Base-by-base conservation (phyloP, 768 basidiomycete species). In the Boletus subcaerulescens region DNA sequence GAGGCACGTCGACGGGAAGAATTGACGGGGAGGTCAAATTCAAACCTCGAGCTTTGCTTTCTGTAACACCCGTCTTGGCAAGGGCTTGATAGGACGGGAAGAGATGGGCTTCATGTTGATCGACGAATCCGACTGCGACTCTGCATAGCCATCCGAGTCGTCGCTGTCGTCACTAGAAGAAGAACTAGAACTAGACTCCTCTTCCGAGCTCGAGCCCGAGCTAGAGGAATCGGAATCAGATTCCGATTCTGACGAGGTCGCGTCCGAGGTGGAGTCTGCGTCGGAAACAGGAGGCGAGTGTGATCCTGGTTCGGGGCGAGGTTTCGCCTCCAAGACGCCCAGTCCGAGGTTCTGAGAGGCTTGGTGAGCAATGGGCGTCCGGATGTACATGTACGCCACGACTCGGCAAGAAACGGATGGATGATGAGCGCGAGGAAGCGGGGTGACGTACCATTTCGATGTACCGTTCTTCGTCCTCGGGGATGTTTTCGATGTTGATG, bases 401-500 rank as follows among this genome's bases (percentile, higher is more conserved):
- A 50, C 35, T 33, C 20, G 39, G 22, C 18, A 32, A 41, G 39
- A 43, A 17, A 14, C 35, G 50, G 35, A 38, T 7, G 20, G 13
- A 15, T 13, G 13, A 7, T 29, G 42, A 48, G 46, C 44, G 2
- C 32, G 45, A 7, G 32, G 14, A 3, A 40, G 24, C 17, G 2
- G 18, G 43, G 42, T 17, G 29, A 52, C 57, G 62, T 71, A 83
- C 86, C 85, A 88, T 87, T 66, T 88, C 80, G 59, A 89, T 84
- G 64, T 86, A 81, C 54, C 70, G 76, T 2, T 74, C 75, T 48
- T 73, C 74, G n/a, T 72, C 72, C 20, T 72, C 74, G 8, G 73
- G 70, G 22, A 89, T 60, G 53, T 85, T 76, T 67, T 91, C 89
- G 39, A 91, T 87, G 62, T 89, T 82, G n/a, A 89, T 72, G 60